A percentile compares a stretch with the other conserved stretches of the same genome.
These are phyloP conservation scores for Marasmius tenuissimus DNA, from an alignment of 1,284 basidiomycete species.

Conservation along the genomic window DNA sequence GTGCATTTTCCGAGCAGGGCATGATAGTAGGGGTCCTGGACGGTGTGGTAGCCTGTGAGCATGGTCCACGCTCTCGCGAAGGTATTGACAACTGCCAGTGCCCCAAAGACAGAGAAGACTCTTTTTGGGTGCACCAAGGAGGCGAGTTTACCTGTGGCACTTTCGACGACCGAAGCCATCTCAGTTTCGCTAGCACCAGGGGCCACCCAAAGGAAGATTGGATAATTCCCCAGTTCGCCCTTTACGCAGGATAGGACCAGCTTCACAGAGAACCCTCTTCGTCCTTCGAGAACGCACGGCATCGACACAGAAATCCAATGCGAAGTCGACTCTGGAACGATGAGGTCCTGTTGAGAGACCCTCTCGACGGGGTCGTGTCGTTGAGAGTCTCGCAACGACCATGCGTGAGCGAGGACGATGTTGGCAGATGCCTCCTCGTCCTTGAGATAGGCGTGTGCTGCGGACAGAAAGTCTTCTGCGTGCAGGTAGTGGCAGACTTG, in stretches of 20 bases:
- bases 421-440: conserved; percentile 48
- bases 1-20: conserved; percentile 44
- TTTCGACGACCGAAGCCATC: conserved; percentile 31
- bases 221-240: conserved; percentile 39
- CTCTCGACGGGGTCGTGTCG: conserved; percentile 37
- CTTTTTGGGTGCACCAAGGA: conserved; percentile 39
- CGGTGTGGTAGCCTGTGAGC: conserved; percentile 31
- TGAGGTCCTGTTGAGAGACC: conserved; percentile 25
- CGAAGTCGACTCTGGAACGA: conserved; percentile 18
- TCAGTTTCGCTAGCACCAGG: conserved; percentile 23
- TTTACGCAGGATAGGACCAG: conserved; percentile 43
- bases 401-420: conserved; percentile 51
- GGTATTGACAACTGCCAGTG: conserved; percentile 33
- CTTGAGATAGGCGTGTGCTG: conserved; percentile 40
- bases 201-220: conserved; percentile 52
- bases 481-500: conserved; percentile 42
- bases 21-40: conserved; percentile 42
- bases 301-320: conserved; percentile 58
- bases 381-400: conserved; percentile 36
- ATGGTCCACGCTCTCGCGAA: conserved; percentile 39
- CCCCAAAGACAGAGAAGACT: conserved; percentile 49
- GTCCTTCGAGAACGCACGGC: conserved; percentile 13
- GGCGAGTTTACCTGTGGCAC: conserved; percentile 24
- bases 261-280: conserved; percentile 37
- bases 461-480: conserved; percentile 42